phyloP scores from a whole-genome alignment of 768 basidiomycete genomes.

The Calvatia gigantea region DNA sequence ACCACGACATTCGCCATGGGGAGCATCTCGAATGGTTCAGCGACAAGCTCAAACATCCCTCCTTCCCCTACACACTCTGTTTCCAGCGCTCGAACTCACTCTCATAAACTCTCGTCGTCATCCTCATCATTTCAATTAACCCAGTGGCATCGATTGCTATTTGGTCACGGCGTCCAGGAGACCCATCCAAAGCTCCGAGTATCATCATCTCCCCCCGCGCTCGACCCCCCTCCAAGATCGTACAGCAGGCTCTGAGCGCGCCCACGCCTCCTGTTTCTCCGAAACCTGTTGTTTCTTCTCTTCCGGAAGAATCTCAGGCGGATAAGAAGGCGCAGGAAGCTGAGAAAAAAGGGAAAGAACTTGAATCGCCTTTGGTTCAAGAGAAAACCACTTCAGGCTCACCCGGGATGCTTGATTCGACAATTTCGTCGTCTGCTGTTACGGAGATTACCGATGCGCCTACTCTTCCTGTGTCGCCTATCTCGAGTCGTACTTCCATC shows the following conservation, averaged over 20 bases:
- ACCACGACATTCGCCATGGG: conserved; percentile 21
- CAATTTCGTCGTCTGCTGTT: conserved; percentile 42
- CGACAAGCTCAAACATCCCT: background rate
- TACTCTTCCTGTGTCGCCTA: conserved; percentile 54
- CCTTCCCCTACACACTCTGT: conserved; percentile 12
- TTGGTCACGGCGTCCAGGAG: conserved; percentile 68
- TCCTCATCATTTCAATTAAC: no score
- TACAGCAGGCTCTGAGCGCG: conserved; percentile 50
- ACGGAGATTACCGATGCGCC: conserved; percentile 49
- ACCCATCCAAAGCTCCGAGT: conserved; percentile 62
- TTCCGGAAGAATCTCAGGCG: conserved; percentile 10
- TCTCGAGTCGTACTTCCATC: conserved; percentile 57
- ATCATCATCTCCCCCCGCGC: conserved; percentile 69
- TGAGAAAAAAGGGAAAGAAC: background rate
- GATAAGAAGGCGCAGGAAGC: background rate
- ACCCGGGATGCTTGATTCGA: conserved; percentile 25
- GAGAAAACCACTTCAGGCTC: conserved; percentile 9
- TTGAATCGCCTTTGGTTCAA: background rate
- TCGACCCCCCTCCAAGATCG: conserved; percentile 55
- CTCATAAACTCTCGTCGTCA: conserved; percentile 11
- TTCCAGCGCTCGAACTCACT: conserved; percentile 12
- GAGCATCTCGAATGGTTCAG: conserved; percentile 19
- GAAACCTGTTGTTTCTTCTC: conserved; percentile 2
- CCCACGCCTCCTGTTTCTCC: conserved; percentile 50
- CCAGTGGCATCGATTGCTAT: conserved; percentile 46